Conservation (phyloP, 148 eudicot genomes). For the Vaccinium darrowii region DNA sequence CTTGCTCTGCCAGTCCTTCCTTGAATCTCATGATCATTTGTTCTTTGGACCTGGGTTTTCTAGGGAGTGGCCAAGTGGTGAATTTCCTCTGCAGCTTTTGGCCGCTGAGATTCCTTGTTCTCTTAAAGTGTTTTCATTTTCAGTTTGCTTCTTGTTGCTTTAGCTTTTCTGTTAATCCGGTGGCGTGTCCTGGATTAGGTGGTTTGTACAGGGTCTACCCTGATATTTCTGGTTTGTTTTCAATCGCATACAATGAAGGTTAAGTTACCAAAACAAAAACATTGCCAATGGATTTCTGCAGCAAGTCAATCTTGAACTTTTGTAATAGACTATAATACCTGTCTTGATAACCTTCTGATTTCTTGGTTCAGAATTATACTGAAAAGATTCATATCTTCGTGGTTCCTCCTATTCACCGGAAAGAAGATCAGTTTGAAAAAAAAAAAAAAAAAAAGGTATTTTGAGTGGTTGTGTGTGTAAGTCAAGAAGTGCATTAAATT, state of each 20-base stretch:
- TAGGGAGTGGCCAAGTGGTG: not conserved
- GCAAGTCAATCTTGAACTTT: not conserved
- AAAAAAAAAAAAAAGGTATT: not conserved
- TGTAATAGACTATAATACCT: conserved; percentile 38
- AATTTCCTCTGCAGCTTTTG: not conserved
- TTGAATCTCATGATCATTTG: not conserved
- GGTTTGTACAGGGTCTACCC: not conserved
- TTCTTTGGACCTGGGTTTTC: not conserved
- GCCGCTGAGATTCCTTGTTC: not conserved
- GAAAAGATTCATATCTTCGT: conserved; percentile 83
- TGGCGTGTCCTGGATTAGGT: not conserved
- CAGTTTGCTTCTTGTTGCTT: not conserved
- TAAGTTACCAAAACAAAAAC: not conserved
- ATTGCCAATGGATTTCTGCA: not conserved
- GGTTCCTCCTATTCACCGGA: conserved; percentile 62
- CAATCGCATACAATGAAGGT: not conserved
- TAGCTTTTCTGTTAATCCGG: not conserved
- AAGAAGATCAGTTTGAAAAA: not conserved
- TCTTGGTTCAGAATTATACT: conserved; percentile 84
- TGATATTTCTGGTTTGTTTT: not conserved
- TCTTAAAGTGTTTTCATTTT: too few species aligned
- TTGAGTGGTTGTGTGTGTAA: not conserved
- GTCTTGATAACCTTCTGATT: conserved; percentile 71
- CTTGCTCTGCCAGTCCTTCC: not conserved
- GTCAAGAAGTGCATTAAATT: conserved; percentile 5